These are phyloP conservation scores for Peniophora sp. DNA, from an alignment of 1,284 basidiomycete species.

Conservation along the genomic window DNA sequence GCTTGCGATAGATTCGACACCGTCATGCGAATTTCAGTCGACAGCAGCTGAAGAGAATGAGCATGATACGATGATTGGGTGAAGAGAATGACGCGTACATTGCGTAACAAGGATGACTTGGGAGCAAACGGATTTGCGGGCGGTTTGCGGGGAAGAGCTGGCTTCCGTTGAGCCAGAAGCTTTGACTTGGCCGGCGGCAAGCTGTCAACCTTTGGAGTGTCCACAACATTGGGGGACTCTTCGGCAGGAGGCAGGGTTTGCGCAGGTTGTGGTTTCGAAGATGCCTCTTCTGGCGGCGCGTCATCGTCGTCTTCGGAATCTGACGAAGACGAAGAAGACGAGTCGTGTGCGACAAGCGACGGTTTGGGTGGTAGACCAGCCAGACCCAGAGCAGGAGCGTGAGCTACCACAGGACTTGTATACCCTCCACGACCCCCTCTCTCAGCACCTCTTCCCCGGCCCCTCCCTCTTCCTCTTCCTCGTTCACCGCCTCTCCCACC, in stretches of 20 bases:
- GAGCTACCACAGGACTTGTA: neutral
- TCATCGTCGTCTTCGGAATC: slow-evolving; percentile 34
- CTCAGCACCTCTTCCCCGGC: slow-evolving; percentile 21
- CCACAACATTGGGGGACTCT: neutral
- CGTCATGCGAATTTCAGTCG: slow-evolving; percentile 85
- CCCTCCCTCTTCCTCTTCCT: slow-evolving; percentile 25
- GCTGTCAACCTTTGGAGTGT: too few species aligned
- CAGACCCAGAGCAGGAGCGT: neutral
- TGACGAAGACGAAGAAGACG: slow-evolving; percentile 15
- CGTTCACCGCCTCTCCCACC: slow-evolving; percentile 21
- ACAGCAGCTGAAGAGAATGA: slow-evolving; percentile 50
- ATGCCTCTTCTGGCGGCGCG: slow-evolving; percentile 50
- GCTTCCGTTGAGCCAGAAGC: neutral
- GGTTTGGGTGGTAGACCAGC: neutral
- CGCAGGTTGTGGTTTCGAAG: slow-evolving; percentile 38
- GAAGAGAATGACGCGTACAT: slow-evolving; percentile 38
- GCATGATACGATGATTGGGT: neutral
- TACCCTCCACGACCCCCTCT: slow-evolving; percentile 26
- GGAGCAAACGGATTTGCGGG: slow-evolving; percentile 53
- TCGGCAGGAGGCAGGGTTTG: neutral
- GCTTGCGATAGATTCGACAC: slow-evolving; percentile 91
- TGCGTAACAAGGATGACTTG: slow-evolving; percentile 63
- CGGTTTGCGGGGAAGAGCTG: neutral
- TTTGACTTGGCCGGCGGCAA: neutral
- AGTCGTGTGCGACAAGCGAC: neutral